These are phyloP conservation scores for Cyberlindnera xylosilytica DNA, from an alignment of 805 yeast species.

Conservation along the genomic window DNA sequence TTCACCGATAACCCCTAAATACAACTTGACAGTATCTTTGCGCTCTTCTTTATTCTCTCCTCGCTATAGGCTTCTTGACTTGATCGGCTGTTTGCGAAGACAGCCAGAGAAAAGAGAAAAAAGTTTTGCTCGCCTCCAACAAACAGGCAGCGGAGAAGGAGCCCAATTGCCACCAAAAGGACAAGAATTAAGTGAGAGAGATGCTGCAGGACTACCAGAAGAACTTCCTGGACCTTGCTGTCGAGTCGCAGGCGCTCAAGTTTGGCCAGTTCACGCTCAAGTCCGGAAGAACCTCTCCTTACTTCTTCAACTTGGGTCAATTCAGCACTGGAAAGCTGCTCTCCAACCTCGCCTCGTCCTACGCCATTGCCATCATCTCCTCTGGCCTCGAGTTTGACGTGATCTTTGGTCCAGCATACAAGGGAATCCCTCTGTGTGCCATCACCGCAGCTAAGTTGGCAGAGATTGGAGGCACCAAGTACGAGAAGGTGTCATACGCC, in stretches of 20 bases:
- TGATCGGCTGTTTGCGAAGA: no score
- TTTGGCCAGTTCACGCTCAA: conserved; percentile 89
- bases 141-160: no score
- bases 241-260: conserved; percentile 76
- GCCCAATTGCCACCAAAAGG: no score
- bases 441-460: conserved; percentile 89
- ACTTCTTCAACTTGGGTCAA: conserved; percentile 91
- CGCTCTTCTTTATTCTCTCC: no score
- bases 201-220: conserved; percentile 47
- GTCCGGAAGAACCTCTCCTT: conserved; percentile 92
- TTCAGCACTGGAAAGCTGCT: conserved; percentile 79
- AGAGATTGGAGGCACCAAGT: conserved; percentile 82
- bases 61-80: no score
- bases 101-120: no score
- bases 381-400: conserved; percentile 85
- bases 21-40: no score
- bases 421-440: conserved; percentile 95
- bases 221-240: conserved; percentile 75
- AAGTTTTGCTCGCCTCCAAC: no score
- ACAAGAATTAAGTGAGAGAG: not conserved
- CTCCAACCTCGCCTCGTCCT: conserved; percentile 80
- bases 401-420: conserved; percentile 95
- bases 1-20: no score
- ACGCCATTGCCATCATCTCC: conserved; percentile 82
- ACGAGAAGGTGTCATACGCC: conserved; percentile 74